These are phyloP conservation scores for Syzygium aromaticum DNA, from an alignment of 345 rosid genomes.

Conservation along the genomic window DNA sequence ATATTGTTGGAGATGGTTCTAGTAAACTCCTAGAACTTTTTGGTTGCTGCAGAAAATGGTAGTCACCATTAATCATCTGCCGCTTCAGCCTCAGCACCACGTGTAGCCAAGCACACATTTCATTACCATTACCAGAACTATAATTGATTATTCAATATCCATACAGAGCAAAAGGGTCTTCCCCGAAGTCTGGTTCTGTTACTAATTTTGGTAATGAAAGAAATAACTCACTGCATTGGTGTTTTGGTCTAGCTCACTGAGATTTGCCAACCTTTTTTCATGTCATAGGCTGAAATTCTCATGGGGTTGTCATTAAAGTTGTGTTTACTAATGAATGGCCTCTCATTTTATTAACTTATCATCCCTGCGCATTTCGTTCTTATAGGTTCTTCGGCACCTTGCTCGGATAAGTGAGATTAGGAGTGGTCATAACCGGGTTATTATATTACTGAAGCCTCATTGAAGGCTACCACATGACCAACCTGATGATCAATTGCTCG, in stretches of 20 bases:
- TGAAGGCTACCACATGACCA: slow-evolving; percentile 5
- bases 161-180: neutral
- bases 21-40: neutral
- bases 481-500: neutral
- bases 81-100: neutral
- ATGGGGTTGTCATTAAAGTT: neutral
- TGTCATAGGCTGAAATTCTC: neutral
- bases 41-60: neutral
- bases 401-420: slow-evolving; percentile 79
- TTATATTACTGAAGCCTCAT: slow-evolving; percentile 64
- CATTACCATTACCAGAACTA: neutral
- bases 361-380: slow-evolving; percentile 3
- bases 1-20: neutral
- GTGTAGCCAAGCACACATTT: neutral
- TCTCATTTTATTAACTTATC: neutral
- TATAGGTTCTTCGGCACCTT: slow-evolving; percentile 85
- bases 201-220: neutral
- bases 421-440: slow-evolving; percentile 64
- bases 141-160: neutral
- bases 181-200: neutral
- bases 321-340: neutral
- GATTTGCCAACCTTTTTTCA: neutral
- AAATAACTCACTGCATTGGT: neutral
- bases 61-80: neutral
- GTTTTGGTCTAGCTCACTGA: neutral